Percentiles rank a stretch among this genome's conserved stretches.
These are phyloP conservation scores for Bauhinia variegata DNA, from an alignment of 306 rosid species.

Conservation along the genomic window DNA sequence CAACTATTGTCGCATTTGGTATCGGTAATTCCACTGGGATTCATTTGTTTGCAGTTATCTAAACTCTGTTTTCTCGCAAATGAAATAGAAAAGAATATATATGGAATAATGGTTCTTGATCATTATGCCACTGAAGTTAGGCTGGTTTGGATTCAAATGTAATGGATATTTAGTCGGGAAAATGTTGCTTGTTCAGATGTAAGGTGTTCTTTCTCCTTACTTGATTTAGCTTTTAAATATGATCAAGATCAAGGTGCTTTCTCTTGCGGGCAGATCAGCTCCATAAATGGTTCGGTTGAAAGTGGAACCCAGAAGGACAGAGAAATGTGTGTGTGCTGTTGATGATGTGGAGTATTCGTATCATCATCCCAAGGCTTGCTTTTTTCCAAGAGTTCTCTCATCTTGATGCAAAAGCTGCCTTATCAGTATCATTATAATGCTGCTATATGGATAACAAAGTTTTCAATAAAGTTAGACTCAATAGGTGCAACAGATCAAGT, in stretches of 20 bases:
- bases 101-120: neutral
- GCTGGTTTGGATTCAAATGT: too few relatives aligned
- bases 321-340: too few relatives aligned
- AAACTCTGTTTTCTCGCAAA: neutral
- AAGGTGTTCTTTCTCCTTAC: slow-evolving; percentile 3
- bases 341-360: too few relatives aligned
- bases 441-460: too few relatives aligned
- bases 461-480: too few relatives aligned
- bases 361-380: too few relatives aligned
- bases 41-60: too few relatives aligned
- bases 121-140: neutral
- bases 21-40: too few relatives aligned
- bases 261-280: slow-evolving; percentile 73
- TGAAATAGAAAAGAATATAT: neutral
- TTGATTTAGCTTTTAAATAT: slow-evolving; percentile 28
- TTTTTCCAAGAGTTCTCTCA: too few relatives aligned
- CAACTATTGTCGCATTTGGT: neutral
- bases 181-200: slow-evolving; percentile 1
- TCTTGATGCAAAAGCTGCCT: too few relatives aligned
- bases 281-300: slow-evolving; percentile 58
- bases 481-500: too few relatives aligned
- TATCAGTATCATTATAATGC: too few relatives aligned
- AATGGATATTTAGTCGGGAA: neutral
- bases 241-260: slow-evolving; percentile 23
- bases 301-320: slow-evolving; percentile 43